A percentile compares a stretch with the other conserved stretches of the same genome.
Evolutionary conservation across 768 basidiomycete species (phyloP).

Genomic region (Artomyces pyxidatus): DNA sequence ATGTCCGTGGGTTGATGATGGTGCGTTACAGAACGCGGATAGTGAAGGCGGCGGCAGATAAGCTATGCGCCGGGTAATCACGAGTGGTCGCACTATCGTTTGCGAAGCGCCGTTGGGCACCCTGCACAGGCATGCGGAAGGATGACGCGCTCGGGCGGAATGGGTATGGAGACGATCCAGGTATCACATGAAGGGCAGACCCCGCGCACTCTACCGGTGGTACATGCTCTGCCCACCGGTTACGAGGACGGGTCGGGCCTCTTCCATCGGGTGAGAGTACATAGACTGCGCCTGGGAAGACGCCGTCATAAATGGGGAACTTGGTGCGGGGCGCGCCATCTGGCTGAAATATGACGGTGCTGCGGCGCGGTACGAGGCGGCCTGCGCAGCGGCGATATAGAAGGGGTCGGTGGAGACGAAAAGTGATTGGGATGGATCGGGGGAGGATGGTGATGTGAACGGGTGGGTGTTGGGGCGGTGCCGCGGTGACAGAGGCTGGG

Average conservation of each 20-base stretch:
- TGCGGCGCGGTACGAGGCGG: constrained; percentile 4
- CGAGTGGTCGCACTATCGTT: too few relatives aligned
- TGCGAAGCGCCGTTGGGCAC: too few relatives aligned
- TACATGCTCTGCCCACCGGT: constrained; percentile 10
- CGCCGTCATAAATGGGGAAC: constrained; percentile 13
- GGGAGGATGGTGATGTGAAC: constrained; percentile 16
- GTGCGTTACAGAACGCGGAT: too few relatives aligned
- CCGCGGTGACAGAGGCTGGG: constrained; percentile 2
- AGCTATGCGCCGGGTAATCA: too few relatives aligned
- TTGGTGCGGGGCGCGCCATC: constrained; percentile 6
- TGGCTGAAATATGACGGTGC: constrained; percentile 14
- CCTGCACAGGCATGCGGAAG: too few relatives aligned
- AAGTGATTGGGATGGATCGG: constrained; percentile 18
- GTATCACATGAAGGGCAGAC: neutral
- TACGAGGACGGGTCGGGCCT: constrained; percentile 13
- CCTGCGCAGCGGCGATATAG: constrained; percentile 36
- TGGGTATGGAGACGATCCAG: too few relatives aligned
- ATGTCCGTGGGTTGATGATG: too few relatives aligned
- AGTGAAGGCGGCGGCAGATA: too few relatives aligned
- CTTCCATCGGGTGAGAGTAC: constrained; percentile 3
- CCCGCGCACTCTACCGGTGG: constrained; percentile 2
- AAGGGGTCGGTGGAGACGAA: constrained; percentile 45
- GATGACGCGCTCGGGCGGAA: too few relatives aligned
- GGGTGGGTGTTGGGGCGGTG: constrained; percentile 15
- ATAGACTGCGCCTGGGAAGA: constrained; percentile 9